Conservation (phyloP, 1,284 basidiomycete genomes). For the Naganishia sp. region DNA sequence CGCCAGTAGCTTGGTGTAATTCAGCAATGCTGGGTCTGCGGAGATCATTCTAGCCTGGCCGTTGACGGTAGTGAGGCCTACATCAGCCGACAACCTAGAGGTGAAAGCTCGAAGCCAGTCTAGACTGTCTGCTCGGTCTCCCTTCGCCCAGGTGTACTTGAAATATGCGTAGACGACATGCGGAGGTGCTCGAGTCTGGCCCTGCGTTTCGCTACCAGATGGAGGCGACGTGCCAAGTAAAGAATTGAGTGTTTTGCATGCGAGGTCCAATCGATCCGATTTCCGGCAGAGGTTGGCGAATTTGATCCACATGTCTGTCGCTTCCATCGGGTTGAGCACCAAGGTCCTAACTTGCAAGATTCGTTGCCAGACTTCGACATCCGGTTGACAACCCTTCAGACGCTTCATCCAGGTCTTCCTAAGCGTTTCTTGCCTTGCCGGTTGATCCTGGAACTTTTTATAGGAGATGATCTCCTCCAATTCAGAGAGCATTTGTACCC, state of each 20-base stretch:
- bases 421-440: slow-evolving; percentile 82
- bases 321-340: slow-evolving; percentile 89
- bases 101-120: slow-evolving; percentile 85
- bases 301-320: slow-evolving; percentile 96
- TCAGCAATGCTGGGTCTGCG: slow-evolving; percentile 57
- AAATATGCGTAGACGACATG: slow-evolving; percentile 96
- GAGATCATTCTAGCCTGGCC: slow-evolving; percentile 43
- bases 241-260: slow-evolving; percentile 96
- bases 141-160: slow-evolving; percentile 95
- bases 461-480: slow-evolving; percentile 97
- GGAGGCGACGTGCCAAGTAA: slow-evolving; percentile 64
- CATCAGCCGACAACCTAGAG: slow-evolving; percentile 69
- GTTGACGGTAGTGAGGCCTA: slow-evolving; percentile 63
- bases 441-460: slow-evolving; percentile 91
- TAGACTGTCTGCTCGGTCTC: slow-evolving; percentile 76
- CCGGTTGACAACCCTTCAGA: slow-evolving; percentile 95
- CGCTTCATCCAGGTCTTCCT: slow-evolving; percentile 93
- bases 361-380: slow-evolving; percentile 99
- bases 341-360: slow-evolving; percentile 94
- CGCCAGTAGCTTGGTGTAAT: slow-evolving; percentile 84
- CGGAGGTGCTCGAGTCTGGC: slow-evolving; percentile 76
- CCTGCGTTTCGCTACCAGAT: slow-evolving; percentile 37
- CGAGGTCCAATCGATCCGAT: slow-evolving; percentile 80
- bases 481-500: slow-evolving; percentile 98
- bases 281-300: slow-evolving; percentile 86